A percentile compares a stretch with the other conserved stretches of the same genome.
phyloP scores from a whole-genome alignment of 2,329 filamentous ascomycete genomes.

The Fusarium mundagurra region DNA sequence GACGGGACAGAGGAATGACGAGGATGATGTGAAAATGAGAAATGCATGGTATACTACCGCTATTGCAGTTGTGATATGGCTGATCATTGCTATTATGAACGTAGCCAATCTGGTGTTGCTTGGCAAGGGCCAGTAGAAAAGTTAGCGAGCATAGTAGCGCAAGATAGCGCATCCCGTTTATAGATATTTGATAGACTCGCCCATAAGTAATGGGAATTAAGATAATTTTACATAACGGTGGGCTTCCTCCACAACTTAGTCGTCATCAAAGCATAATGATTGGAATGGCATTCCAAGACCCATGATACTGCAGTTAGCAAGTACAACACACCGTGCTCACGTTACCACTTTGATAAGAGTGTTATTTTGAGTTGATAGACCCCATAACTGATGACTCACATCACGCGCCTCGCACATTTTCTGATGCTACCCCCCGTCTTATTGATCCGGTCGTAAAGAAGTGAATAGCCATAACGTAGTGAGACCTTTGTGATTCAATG shows the following conservation, averaged over 20 bases:
- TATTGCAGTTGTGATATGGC: conserved; percentile 71
- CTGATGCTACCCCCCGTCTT: rapidly evolving
- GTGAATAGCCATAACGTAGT: rapidly evolving
- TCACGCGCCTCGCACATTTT: too few relatives aligned
- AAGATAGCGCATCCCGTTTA: rapidly evolving
- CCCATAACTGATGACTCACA: too few relatives aligned
- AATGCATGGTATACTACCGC: conserved; percentile 73
- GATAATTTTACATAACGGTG: rapidly evolving
- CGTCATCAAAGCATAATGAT: neutral
- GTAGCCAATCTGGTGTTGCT: conserved; percentile 72
- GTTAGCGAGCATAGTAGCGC: rapidly evolving
- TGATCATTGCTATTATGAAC: conserved; percentile 81
- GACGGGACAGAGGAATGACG: neutral
- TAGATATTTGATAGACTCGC: neutral
- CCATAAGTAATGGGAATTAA: rapidly evolving
- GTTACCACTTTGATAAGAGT: too few relatives aligned
- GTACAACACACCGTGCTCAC: too few relatives aligned
- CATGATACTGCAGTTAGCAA: too few relatives aligned
- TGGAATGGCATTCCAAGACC: neutral
- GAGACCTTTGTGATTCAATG: too few relatives aligned
- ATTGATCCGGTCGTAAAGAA: too few relatives aligned
- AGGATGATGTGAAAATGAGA: conserved; percentile 66
- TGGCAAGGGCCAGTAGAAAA: neutral
- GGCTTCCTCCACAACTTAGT: neutral
- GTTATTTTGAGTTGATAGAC: too few relatives aligned